These are phyloP conservation scores for Rhytidiadelphus loreus DNA, from an alignment of 225 moss, liverwort and hornwort species.

Conservation along the genomic window DNA sequence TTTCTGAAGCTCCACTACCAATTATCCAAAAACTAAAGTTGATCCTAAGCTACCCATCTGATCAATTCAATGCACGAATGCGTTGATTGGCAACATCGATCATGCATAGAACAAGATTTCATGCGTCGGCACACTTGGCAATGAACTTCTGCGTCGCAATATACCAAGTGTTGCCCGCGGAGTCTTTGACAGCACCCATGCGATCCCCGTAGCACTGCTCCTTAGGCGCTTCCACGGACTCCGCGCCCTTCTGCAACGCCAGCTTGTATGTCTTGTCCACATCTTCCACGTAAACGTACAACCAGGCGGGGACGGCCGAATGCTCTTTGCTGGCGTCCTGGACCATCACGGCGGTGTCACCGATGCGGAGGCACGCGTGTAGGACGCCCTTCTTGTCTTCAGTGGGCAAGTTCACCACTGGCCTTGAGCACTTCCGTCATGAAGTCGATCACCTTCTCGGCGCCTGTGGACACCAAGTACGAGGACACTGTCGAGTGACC, in stretches of 20 bases:
- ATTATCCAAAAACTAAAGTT: neutral
- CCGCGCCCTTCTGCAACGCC: conserved; percentile 7
- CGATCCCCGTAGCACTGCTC: conserved; percentile 26
- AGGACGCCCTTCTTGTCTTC: neutral
- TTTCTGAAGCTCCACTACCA: neutral
- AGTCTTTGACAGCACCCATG: conserved; percentile 3
- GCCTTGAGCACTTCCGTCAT: conserved; percentile 1
- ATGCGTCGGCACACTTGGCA: neutral
- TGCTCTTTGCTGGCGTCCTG: neutral
- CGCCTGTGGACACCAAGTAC: conserved; percentile 6
- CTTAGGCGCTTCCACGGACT: neutral
- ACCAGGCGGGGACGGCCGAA: neutral
- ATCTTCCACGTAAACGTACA: conserved; percentile 16
- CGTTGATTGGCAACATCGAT: neutral
- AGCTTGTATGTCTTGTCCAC: conserved; percentile 28
- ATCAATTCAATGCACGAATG: neutral
- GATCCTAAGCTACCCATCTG: neutral
- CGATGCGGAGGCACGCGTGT: conserved; percentile 11
- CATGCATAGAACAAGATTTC: neutral
- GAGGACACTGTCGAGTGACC: neutral
- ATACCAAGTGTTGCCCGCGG: conserved; percentile 17
- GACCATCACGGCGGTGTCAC: conserved; percentile 8
- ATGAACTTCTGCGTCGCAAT: conserved; percentile 15
- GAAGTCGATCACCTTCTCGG: conserved; percentile 26
- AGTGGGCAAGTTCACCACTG: neutral